phyloP scores from a whole-genome alignment of 108 stramenopile genomes.

The Poteriospumella lacustris region DNA sequence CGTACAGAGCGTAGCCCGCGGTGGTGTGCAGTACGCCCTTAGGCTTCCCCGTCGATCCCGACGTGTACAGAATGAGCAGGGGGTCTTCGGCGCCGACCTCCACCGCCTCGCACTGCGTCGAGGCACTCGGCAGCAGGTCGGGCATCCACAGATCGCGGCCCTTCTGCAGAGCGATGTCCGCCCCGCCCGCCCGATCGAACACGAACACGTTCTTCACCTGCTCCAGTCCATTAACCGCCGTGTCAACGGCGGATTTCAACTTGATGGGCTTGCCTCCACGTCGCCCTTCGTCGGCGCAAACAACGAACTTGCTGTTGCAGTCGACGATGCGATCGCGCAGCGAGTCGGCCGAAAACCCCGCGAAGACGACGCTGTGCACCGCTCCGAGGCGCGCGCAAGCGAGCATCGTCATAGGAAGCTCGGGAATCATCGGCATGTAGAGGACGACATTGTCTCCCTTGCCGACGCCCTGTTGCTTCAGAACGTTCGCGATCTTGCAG shows the following conservation, averaged over 20 bases:
- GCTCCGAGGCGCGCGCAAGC: conserved; percentile 44
- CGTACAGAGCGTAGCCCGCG: conserved; percentile 33
- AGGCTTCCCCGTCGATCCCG: conserved; percentile 42
- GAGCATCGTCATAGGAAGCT: conserved; percentile 39
- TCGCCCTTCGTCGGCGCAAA: conserved; percentile 30
- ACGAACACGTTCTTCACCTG: conserved; percentile 1
- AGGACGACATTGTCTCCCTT: conserved; percentile 38
- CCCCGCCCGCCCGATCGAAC: background rate
- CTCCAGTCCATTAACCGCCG: conserved; percentile 5
- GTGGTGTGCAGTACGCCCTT: conserved; percentile 51
- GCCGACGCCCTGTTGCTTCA: conserved; percentile 26
- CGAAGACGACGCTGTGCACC: conserved; percentile 44
- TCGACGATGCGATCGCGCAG: conserved; percentile 31
- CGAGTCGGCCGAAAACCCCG: conserved; percentile 37
- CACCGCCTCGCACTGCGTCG: conserved; percentile 15
- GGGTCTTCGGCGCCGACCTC: conserved; percentile 51
- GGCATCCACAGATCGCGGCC: background rate
- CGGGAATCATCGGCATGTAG: conserved; percentile 41
- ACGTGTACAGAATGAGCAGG: conserved; percentile 63
- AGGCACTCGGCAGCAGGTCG: background rate
- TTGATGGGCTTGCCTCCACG: conserved; percentile 32
- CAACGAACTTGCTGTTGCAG: conserved; percentile 24
- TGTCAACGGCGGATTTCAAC: conserved; percentile 11
- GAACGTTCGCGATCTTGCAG: conserved; percentile 18
- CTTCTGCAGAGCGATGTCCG: conserved; percentile 15